phyloP scores from a whole-genome alignment of 2,329 filamentous ascomycete genomes.

The Xylaria sp. region DNA sequence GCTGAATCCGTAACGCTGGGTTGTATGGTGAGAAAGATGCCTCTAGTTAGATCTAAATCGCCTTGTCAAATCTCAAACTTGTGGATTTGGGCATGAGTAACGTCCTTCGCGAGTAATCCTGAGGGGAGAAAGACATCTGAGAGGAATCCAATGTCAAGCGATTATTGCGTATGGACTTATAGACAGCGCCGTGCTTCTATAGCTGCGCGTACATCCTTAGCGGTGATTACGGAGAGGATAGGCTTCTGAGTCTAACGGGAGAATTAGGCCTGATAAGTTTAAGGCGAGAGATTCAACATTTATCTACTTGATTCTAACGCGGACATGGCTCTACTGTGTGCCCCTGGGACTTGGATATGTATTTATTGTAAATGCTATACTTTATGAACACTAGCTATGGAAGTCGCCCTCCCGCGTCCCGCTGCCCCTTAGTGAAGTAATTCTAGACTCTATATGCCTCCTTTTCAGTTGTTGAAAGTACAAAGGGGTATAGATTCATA shows the following conservation, averaged over 20 bases:
- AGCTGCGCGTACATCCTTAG: too few species aligned
- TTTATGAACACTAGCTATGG: background rate
- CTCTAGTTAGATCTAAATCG: background rate
- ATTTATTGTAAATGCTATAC: background rate
- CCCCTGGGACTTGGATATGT: background rate
- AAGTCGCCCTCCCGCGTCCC: background rate
- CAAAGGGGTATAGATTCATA: background rate
- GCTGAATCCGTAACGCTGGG: background rate
- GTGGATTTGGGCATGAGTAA: too few species aligned
- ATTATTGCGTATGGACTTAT: too few species aligned
- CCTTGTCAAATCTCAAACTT: too few species aligned
- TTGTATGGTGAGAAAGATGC: background rate
- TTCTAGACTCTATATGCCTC: background rate
- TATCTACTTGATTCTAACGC: background rate
- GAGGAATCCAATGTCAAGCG: background rate
- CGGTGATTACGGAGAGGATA: too few species aligned
- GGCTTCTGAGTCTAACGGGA: too few species aligned
- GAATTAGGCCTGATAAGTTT: too few species aligned
- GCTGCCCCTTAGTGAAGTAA: too few species aligned
- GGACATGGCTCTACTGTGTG: background rate
- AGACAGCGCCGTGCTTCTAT: background rate
- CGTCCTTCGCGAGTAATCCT: too few species aligned
- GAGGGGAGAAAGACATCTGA: background rate
- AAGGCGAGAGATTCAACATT: background rate
- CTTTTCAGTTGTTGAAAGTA: slow-evolving; percentile 3